Evolutionary conservation across 2,329 filamentous ascomycete species (phyloP), one percentile per base, ranked within the genome.

Genomic region (Paecilomyces niveus): DNA sequence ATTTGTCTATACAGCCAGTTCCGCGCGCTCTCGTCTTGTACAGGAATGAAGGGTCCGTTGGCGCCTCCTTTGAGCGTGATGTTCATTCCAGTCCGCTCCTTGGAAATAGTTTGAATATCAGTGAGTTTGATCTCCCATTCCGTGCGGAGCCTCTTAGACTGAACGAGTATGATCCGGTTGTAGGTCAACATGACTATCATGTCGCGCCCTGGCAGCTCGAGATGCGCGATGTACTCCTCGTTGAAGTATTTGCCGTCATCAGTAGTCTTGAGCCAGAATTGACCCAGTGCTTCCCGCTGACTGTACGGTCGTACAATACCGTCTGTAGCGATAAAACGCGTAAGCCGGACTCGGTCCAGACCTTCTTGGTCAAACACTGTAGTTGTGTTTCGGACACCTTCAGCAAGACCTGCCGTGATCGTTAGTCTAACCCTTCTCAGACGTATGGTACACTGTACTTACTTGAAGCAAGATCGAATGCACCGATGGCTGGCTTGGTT

Each of bases 231-330:
- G 78, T 99, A 99, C 71, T 91, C 85, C 75, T 99, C 94, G 76
- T 96, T 89, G 83, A 99, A 99, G 80, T 93, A 97, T 73, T 92
- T 94, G 61, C 94, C 94, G 64, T 97, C 94, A 76, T 99, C 94
- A 10, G 96, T 86, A 59, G 96, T 96, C 81, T 99, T 99, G 63
- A 99, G 86, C 95, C 94, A 99, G 80, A 91, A 97, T 73, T 99
- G 94, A 0, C 94, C 94, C 2, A 99, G 85, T 0, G 94, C 92
- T 79, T 99, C 94, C 53, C 94, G 90, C 71, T 96, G 90, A 58
- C 88, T 92, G 80, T 96, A 99, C 0, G 94, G 92, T 2, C 93
- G 88, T 33, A 99, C 92, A 60, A 99, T 90, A 49, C 94, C 94
- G 72, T 99, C 93, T 50, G 87, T 85, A 15, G 91, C 90, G 61